Evolutionary conservation across 202 grass and related monocot species (phyloP).

Genomic region (Panicum virgatum): DNA sequence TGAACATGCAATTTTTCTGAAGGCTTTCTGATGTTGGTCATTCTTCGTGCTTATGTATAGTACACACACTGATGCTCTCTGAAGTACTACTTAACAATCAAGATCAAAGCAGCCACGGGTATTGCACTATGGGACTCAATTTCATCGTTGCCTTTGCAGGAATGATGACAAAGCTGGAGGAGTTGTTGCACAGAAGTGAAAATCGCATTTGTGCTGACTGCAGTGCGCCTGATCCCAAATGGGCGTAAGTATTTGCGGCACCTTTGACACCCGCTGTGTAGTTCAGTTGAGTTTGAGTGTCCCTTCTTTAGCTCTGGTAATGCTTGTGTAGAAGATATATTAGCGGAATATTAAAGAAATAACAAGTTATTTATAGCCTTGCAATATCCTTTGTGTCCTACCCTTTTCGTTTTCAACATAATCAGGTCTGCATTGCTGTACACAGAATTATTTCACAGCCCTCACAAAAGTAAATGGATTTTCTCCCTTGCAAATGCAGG

Average conservation of each 20-base stretch:
- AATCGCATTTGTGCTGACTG: slow-evolving; percentile 74
- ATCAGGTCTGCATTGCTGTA: neutral
- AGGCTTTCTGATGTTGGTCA: neutral
- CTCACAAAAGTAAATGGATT: neutral
- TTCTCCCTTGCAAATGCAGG: slow-evolving; percentile 46
- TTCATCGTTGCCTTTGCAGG: slow-evolving; percentile 38
- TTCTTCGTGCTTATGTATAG: neutral
- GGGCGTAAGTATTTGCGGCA: slow-evolving; percentile 58
- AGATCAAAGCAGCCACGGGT: neutral
- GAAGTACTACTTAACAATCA: neutral
- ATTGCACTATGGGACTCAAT: neutral
- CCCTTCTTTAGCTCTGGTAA: neutral
- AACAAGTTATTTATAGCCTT: neutral
- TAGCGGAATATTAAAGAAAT: neutral
- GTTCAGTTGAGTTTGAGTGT: neutral
- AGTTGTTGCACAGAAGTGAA: slow-evolving; percentile 60
- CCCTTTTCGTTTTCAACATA: neutral
- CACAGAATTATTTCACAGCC: neutral
- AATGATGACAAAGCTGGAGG: slow-evolving; percentile 61
- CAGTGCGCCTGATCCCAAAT: slow-evolving; percentile 69
- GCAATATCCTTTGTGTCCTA: neutral
- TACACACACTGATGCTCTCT: neutral
- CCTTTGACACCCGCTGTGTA: neutral
- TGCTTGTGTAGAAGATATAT: neutral
- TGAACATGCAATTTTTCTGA: neutral